Evolutionary conservation across 768 basidiomycete genomes (phyloP).

Genomic region (Daedaleopsis sinensis): DNA sequence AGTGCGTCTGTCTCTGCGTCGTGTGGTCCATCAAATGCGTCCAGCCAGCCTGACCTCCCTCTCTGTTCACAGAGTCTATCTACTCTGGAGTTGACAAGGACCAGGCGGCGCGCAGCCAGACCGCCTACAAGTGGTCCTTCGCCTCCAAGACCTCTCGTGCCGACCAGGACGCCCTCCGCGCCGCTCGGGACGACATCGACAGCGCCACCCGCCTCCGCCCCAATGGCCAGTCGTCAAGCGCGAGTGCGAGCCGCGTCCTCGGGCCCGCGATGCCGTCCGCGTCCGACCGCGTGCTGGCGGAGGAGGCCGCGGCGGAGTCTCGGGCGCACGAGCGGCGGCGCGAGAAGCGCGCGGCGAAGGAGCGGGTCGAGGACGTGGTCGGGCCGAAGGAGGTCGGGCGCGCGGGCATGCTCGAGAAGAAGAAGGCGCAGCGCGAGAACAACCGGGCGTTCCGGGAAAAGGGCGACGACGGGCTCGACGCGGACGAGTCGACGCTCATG

Average conservation of each 20-base stretch:
- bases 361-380: conserved; percentile 74
- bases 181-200: conserved; percentile 61
- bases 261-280: conserved; percentile 73
- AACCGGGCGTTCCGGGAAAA: conserved; percentile 73
- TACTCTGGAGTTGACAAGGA: conserved; percentile 66
- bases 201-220: conserved; percentile 42
- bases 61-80: conserved; percentile 44
- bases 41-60: background rate
- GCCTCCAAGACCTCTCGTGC: conserved; percentile 64
- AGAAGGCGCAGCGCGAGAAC: conserved; percentile 68
- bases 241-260: conserved; percentile 40
- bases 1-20: conserved; percentile 43
- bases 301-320: conserved; percentile 60
- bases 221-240: too few relatives aligned
- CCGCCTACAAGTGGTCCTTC: conserved; percentile 89
- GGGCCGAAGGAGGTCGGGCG: conserved; percentile 81
- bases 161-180: conserved; percentile 60
- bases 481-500: conserved; percentile 77
- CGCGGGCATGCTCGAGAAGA: conserved; percentile 89
- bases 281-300: conserved; percentile 69
- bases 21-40: too few relatives aligned
- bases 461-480: conserved; percentile 76
- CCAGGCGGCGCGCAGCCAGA: conserved; percentile 65
- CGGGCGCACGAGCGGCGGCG: conserved; percentile 64
- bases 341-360: conserved; percentile 64